Evolutionary conservation across 139 green algal genomes (phyloP).

Genomic region (Chlamydomonas asymmetrica): DNA sequence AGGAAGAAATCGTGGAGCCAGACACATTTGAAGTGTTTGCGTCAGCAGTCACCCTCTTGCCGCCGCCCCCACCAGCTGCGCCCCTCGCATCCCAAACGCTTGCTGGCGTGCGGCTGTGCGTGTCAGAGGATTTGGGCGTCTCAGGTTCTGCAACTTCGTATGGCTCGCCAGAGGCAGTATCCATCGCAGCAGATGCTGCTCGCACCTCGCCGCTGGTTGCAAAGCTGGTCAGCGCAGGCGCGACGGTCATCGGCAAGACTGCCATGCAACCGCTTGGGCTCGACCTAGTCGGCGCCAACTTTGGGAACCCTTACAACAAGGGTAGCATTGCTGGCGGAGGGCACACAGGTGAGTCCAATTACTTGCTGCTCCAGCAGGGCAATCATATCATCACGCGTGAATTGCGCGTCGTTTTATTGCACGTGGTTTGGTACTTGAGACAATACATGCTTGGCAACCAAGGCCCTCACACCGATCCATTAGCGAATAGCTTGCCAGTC

Average conservation of each 20-base stretch:
- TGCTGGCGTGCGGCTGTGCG: slow-evolving; percentile 22
- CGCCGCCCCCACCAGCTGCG: background rate
- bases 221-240: slow-evolving; percentile 24
- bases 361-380: too few species aligned
- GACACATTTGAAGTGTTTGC: slow-evolving; percentile 17
- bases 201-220: background rate
- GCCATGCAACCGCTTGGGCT: slow-evolving; percentile 22
- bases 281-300: slow-evolving; percentile 40
- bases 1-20: slow-evolving; percentile 16
- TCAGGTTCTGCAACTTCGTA: slow-evolving; percentile 23
- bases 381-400: too few species aligned
- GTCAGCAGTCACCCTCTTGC: background rate
- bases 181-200: background rate
- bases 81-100: slow-evolving; percentile 6
- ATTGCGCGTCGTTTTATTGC: too few species aligned
- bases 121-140: slow-evolving; percentile 44
- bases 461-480: too few species aligned
- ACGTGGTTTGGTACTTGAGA: too few species aligned
- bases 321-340: slow-evolving; percentile 25
- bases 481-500: too few species aligned
- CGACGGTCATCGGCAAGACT: slow-evolving; percentile 32
- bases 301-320: slow-evolving; percentile 42
- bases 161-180: slow-evolving; percentile 11
- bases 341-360: slow-evolving; percentile 38
- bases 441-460: too few species aligned